Evolutionary conservation across 2,329 filamentous ascomycete species (phyloP), one percentile per base, ranked within the genome.

Genomic region (Cladophialophora immunda): DNA sequence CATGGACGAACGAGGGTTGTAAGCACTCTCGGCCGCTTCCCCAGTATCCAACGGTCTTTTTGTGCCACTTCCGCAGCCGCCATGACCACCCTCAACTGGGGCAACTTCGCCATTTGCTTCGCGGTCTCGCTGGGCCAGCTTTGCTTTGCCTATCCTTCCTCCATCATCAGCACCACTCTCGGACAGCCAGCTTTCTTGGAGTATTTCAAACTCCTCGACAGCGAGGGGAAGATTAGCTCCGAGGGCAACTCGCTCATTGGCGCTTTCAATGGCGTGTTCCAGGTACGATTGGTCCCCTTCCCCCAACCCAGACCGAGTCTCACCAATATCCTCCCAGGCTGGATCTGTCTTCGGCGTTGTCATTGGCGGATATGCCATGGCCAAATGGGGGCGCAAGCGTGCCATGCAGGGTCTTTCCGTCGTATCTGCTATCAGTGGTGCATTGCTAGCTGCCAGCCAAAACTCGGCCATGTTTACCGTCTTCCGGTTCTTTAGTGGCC

Each of bases 121-220:
- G 30, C 30, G 30, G 30, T 32, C 4, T 32, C 30, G 30, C 30
- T 32, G 30, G 45, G 45, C 4, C 45, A 50, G 15, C 45, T 50
- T n/a, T n/a, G 17, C 15, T 50, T 50, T 13, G 45, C 17, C 25
- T 66, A 66, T 29, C 45, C 59, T 27, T 52, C 59, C 15, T 62
- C 64, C 9, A 67, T 67, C 30, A 67, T 67, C 19, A 58, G 64
- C 38, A 67, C 64, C 25, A 67, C 64, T 4, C 53, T 67, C 2
- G 59, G 80, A 3, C 80, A 83, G 65, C 80, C 81, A 2, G 78
- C 74, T 32, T 82, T 82, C 75, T 81, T 80, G 71, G 73, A 70
- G 2, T 79, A 60, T 32, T 45, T 60, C 19, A 5, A 19, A 4
- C 57, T 60, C 6, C 1, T 60, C 4, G 9, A 32, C 9, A 32